Evolutionary conservation across 768 basidiomycete genomes (phyloP).

Genomic region (Mycena galericulata): DNA sequence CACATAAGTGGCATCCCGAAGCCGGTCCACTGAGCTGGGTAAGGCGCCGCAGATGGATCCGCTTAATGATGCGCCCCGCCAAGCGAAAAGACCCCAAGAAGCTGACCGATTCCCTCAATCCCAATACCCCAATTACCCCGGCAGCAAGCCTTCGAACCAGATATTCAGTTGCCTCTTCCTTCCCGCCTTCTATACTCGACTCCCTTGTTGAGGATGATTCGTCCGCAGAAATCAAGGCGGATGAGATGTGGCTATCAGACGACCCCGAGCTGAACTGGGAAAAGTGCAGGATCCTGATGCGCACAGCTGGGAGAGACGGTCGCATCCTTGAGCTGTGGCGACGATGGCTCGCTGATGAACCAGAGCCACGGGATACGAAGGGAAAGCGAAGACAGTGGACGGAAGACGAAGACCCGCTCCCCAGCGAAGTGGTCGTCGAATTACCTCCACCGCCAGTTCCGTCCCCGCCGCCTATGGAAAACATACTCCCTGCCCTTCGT

Average conservation of each 20-base stretch:
- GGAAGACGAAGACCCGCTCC: slow-evolving; percentile 54
- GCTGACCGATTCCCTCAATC: slow-evolving; percentile 31
- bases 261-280: slow-evolving; percentile 69
- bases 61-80: slow-evolving; percentile 84
- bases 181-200: slow-evolving; percentile 42
- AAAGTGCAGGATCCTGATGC: slow-evolving; percentile 65
- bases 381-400: slow-evolving; percentile 60
- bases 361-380: slow-evolving; percentile 40
- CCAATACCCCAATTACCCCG: slow-evolving; percentile 27
- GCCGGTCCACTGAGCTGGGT: slow-evolving; percentile 77
- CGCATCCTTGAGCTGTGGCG: slow-evolving; percentile 83
- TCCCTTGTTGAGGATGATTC: slow-evolving; percentile 23
- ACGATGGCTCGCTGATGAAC: slow-evolving; percentile 69
- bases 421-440: slow-evolving; percentile 43
- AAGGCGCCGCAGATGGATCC: slow-evolving; percentile 83
- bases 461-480: slow-evolving; percentile 42
- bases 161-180: slow-evolving; percentile 46
- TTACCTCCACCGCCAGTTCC: slow-evolving; percentile 36
- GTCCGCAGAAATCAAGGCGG: slow-evolving; percentile 37
- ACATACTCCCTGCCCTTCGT: slow-evolving; percentile 64
- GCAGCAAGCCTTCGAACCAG: slow-evolving; percentile 12
- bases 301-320: slow-evolving; percentile 70
- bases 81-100: slow-evolving; percentile 35
- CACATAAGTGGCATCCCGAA: slow-evolving; percentile 73
- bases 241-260: slow-evolving; percentile 68